Conservation (phyloP, 768 basidiomycete species). For the Suillus plorans region DNA sequence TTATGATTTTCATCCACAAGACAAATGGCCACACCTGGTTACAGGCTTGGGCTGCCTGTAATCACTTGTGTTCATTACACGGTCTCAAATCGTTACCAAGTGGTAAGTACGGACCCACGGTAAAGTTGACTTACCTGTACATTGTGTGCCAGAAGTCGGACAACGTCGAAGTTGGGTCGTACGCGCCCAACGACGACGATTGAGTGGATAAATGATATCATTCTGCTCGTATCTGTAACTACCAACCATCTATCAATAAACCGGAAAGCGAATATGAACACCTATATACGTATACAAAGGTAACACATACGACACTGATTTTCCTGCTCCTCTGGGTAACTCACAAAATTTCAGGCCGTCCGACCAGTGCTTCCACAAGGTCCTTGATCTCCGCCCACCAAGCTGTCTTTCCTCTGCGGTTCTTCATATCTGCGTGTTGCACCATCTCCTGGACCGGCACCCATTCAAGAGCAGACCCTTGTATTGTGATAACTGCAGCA, state of each 20-base stretch:
- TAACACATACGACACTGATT: not conserved
- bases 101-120: not conserved
- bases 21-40: not conserved
- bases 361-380: conserved; percentile 74
- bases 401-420: conserved; percentile 71
- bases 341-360: conserved; percentile 55
- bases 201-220: not conserved
- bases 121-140: not conserved
- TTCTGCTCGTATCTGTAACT: not conserved
- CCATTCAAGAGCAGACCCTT: conserved; percentile 77
- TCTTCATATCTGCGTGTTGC: conserved; percentile 85
- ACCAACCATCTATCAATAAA: not conserved
- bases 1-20: not conserved
- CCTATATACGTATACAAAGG: not conserved
- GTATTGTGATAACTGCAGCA: conserved; percentile 90
- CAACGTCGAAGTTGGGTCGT: not conserved
- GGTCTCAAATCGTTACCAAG: not conserved
- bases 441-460: conserved; percentile 85
- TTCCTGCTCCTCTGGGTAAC: not conserved
- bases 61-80: not conserved
- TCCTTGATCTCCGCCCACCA: conserved; percentile 79
- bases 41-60: not conserved
- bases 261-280: not conserved
- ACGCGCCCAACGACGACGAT: not conserved
- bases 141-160: not conserved